Conservation (phyloP, 2,329 filamentous ascomycete genomes). For the Pestalotiopsis sp. region DNA sequence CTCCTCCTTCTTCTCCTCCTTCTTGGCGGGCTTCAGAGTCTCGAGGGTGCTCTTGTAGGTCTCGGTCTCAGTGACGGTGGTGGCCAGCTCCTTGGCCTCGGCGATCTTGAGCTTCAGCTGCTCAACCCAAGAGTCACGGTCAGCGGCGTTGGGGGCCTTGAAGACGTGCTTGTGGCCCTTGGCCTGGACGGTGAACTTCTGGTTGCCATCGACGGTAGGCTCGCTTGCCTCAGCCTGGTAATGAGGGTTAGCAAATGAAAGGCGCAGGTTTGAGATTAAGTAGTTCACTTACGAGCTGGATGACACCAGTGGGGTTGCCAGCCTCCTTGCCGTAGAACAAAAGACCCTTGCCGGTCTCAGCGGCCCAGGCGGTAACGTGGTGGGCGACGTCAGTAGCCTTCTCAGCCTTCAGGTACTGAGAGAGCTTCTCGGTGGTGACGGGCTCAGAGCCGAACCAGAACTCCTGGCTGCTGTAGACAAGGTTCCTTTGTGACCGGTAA, state of each 20-base stretch:
- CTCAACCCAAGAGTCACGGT: slow-evolving; percentile 91
- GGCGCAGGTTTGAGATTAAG: background rate
- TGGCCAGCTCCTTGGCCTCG: slow-evolving; percentile 81
- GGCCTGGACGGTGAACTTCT: slow-evolving; percentile 85
- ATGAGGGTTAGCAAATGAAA: background rate
- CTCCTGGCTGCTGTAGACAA: slow-evolving; percentile 90
- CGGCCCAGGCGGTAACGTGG: slow-evolving; percentile 84
- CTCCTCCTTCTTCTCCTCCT: slow-evolving; percentile 42
- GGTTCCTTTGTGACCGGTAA: slow-evolving; percentile 60
- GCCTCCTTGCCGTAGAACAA: slow-evolving; percentile 87
- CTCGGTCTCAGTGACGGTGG: slow-evolving; percentile 75
- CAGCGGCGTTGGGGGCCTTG: slow-evolving; percentile 73
- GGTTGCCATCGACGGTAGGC: slow-evolving; percentile 72
- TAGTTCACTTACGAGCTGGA: slow-evolving; percentile 74
- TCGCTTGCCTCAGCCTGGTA: slow-evolving; percentile 64
- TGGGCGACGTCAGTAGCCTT: slow-evolving; percentile 78
- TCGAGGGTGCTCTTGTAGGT: slow-evolving; percentile 86
- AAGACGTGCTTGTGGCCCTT: slow-evolving; percentile 92
- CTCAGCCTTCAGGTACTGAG: slow-evolving; percentile 82
- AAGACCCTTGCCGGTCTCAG: slow-evolving; percentile 92
- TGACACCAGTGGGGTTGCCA: slow-evolving; percentile 74
- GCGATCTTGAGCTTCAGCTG: slow-evolving; percentile 81
- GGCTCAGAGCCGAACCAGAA: slow-evolving; percentile 83
- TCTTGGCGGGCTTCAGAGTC: slow-evolving; percentile 58
- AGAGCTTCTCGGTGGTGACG: slow-evolving; percentile 73